Evolutionary conservation across 371 early-diverging fungal genomes (phyloP).

Genomic region (Dinochytrium kinnereticum): DNA sequence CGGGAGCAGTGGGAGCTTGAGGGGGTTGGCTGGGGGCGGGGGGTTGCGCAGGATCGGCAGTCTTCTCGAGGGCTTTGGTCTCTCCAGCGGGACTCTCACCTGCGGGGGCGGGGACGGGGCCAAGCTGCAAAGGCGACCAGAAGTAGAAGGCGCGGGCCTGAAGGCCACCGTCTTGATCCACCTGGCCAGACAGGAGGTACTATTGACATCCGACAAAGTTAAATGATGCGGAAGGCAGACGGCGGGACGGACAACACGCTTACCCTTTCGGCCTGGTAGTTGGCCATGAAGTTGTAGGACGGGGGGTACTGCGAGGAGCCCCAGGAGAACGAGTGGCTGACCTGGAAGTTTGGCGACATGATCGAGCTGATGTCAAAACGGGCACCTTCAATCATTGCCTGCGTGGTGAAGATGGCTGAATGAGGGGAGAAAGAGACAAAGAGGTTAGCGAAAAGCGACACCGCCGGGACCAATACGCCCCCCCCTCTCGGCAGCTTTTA

Average conservation of each 20-base stretch:
- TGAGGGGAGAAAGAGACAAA: slow-evolving; percentile 34
- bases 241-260: neutral
- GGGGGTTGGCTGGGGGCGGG: neutral
- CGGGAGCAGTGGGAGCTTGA: slow-evolving; percentile 16
- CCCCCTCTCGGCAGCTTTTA: too few relatives aligned
- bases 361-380: slow-evolving; percentile 91
- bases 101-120: slow-evolving; percentile 10
- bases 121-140: slow-evolving; percentile 44
- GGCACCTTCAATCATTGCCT: slow-evolving; percentile 92
- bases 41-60: neutral
- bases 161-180: slow-evolving; percentile 87
- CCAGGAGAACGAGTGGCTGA: slow-evolving; percentile 89
- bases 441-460: too few relatives aligned
- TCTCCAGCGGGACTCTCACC: neutral
- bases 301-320: slow-evolving; percentile 81
- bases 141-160: slow-evolving; percentile 74
- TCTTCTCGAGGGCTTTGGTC: neutral
- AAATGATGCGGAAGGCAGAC: neutral
- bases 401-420: slow-evolving; percentile 75
- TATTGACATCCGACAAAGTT: slow-evolving; percentile 18
- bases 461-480: too few relatives aligned
- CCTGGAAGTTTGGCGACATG: slow-evolving; percentile 91
- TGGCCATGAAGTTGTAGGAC: slow-evolving; percentile 86
- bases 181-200: slow-evolving; percentile 85
- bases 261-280: slow-evolving; percentile 62